These are phyloP conservation scores for Ceratocystiopsis minuta DNA, from an alignment of 2,329 filamentous ascomycete species.

Conservation along the genomic window DNA sequence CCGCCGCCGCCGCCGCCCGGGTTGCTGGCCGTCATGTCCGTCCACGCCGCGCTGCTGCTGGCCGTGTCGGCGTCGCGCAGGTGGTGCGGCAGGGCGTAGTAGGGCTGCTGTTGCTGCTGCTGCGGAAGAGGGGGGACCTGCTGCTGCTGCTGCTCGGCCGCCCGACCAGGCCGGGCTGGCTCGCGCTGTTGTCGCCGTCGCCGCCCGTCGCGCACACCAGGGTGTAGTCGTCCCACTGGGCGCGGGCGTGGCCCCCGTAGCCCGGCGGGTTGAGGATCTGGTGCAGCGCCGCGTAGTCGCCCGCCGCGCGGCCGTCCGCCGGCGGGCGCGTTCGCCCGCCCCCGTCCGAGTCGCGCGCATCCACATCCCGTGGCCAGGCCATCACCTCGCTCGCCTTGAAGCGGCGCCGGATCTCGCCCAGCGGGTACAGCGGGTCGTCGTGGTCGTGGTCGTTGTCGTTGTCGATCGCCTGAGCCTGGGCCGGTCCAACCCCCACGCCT, in stretches of 20 bases:
- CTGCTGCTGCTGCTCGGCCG: constrained; percentile 2
- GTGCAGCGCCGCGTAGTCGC: not conserved
- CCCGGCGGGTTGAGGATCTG: constrained; percentile 21
- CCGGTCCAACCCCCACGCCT: not conserved
- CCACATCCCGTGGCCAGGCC: constrained; percentile 17
- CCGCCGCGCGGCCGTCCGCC: no score
- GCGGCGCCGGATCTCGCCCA: constrained; percentile 9
- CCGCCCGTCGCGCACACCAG: constrained; percentile 25
- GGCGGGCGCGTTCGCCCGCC: constrained; percentile 2
- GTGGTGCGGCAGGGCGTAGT: no score
- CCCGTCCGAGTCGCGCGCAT: not conserved
- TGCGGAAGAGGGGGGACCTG: no score
- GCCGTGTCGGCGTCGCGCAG: no score
- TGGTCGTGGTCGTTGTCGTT: not conserved
- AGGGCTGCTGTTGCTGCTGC: no score
- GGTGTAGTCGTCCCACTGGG: constrained; percentile 27
- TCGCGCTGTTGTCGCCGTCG: constrained; percentile 5
- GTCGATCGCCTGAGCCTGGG: not conserved
- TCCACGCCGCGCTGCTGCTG: no score
- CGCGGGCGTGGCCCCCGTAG: constrained; percentile 19
- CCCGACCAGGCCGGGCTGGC: no score
- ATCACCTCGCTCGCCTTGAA: constrained; percentile 12
- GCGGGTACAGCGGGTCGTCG: constrained; percentile 8
- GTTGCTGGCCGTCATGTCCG: constrained; percentile 46
- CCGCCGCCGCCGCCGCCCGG: constrained; percentile 87